Conservation (phyloP, 345 rosid species). For the Eucalyptus erythrocorys region DNA sequence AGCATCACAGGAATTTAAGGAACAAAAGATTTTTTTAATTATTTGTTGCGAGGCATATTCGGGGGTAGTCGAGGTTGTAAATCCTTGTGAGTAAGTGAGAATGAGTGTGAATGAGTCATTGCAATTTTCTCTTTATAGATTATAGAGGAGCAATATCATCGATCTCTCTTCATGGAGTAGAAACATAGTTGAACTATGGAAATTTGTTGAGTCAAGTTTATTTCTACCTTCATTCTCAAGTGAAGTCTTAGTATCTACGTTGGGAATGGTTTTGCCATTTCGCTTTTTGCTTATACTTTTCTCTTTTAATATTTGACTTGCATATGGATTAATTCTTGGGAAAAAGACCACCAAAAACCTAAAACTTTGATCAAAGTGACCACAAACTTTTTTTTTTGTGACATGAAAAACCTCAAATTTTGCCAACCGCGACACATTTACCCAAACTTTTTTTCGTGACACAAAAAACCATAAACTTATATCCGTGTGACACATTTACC, state of each 20-base stretch:
- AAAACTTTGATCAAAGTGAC: too few species aligned
- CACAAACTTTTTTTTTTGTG: too few species aligned
- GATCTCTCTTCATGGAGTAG: neutral
- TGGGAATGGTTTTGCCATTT: neutral
- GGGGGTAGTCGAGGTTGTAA: neutral
- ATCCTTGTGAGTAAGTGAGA: neutral
- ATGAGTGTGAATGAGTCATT: neutral
- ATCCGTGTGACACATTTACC: too few species aligned
- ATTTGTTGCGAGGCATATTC: neutral
- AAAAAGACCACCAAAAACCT: too few species aligned
- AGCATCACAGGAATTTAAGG: neutral
- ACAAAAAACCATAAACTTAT: too few species aligned
- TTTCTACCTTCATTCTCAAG: neutral
- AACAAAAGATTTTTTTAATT: neutral
- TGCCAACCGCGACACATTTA: too few species aligned
- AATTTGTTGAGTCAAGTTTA: neutral
- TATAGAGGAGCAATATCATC: neutral
- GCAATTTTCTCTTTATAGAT: neutral
- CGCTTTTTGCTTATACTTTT: neutral
- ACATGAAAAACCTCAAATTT: too few species aligned
- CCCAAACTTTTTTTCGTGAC: too few species aligned
- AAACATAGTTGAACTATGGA: neutral
- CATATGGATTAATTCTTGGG: neutral
- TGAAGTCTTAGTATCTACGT: neutral
- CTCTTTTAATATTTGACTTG: neutral